phyloP scores from a whole-genome alignment of 2,329 filamentous ascomycete species.

The Xylariaceae sp. region DNA sequence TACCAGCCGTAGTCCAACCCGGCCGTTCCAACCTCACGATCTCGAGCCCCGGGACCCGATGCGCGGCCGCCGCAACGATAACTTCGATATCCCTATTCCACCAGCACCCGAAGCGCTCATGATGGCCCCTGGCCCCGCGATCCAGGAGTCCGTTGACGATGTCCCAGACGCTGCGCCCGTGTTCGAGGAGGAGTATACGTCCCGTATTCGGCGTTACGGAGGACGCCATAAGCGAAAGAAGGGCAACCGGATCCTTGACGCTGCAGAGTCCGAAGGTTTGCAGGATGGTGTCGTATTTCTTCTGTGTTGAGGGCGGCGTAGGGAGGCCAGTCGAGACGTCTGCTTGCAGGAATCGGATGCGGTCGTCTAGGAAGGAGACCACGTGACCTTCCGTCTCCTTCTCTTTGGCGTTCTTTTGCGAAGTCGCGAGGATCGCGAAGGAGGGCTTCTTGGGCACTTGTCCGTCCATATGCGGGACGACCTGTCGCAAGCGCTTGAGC shows the following conservation, averaged over 20 bases:
- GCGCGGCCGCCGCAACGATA: slow-evolving; percentile 47
- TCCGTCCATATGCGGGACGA: slow-evolving; percentile 37
- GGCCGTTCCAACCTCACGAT: slow-evolving; percentile 51
- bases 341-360: slow-evolving; percentile 44
- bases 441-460: slow-evolving; percentile 36
- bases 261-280: slow-evolving; percentile 63
- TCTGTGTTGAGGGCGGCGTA: slow-evolving; percentile 35
- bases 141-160: slow-evolving; percentile 52
- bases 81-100: slow-evolving; percentile 60
- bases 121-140: slow-evolving; percentile 49
- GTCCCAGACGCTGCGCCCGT: slow-evolving; percentile 52
- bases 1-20: slow-evolving; percentile 50
- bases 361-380: slow-evolving; percentile 36
- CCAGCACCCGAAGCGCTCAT: slow-evolving; percentile 59
- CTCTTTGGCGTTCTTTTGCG: not conserved
- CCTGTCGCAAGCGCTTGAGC: slow-evolving; percentile 44
- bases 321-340: slow-evolving; percentile 45
- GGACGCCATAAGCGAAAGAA: slow-evolving; percentile 50
- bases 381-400: slow-evolving; percentile 5
- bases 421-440: slow-evolving; percentile 25
- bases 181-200: slow-evolving; percentile 57
- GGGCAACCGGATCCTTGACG: slow-evolving; percentile 49
- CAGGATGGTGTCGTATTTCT: slow-evolving; percentile 56
- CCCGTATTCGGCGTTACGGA: slow-evolving; percentile 50
- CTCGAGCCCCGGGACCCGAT: slow-evolving; percentile 48